phyloP scores from a whole-genome alignment of 352 stramenopile genomes.

The Phytopythium sindhum region DNA sequence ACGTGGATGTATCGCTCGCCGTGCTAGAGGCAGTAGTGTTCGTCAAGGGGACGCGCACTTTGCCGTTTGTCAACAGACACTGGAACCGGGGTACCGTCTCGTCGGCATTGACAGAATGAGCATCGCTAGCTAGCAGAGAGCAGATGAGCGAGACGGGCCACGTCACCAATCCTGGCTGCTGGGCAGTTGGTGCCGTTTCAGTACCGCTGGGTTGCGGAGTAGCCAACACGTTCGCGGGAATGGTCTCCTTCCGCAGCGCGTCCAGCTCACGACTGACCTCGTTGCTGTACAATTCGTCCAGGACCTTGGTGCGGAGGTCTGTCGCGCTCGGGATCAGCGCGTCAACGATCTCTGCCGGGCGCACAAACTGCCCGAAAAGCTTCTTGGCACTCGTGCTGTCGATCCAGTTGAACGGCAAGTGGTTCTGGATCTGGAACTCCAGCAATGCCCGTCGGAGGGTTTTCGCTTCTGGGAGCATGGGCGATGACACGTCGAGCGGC shows the following conservation, averaged over 20 bases:
- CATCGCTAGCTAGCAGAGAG: background rate
- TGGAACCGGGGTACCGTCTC: conserved; percentile 21
- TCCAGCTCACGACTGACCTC: conserved; percentile 31
- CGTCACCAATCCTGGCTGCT: background rate
- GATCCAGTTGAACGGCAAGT: conserved; percentile 63
- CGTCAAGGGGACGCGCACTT: conserved; percentile 25
- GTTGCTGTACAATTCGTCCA: conserved; percentile 35
- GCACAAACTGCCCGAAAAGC: conserved; percentile 32
- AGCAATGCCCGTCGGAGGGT: conserved; percentile 38
- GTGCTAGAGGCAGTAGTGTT: conserved; percentile 4
- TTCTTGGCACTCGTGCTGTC: conserved; percentile 49
- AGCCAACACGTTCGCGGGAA: conserved; percentile 16
- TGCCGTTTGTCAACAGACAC: conserved; percentile 36
- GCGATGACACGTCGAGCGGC: background rate
- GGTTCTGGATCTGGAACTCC: conserved; percentile 56
- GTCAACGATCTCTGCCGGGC: conserved; percentile 10
- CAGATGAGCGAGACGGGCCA: conserved; percentile 5
- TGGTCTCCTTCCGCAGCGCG: conserved; percentile 29
- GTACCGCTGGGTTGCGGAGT: background rate
- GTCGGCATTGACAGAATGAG: background rate
- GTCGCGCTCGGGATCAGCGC: conserved; percentile 24
- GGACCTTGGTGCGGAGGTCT: conserved; percentile 36
- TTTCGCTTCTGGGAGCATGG: conserved; percentile 5
- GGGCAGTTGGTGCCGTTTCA: background rate
- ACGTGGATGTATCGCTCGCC: background rate